Conservation (phyloP, 78 protist genomes). For the Dictyostelium purpureum region DNA sequence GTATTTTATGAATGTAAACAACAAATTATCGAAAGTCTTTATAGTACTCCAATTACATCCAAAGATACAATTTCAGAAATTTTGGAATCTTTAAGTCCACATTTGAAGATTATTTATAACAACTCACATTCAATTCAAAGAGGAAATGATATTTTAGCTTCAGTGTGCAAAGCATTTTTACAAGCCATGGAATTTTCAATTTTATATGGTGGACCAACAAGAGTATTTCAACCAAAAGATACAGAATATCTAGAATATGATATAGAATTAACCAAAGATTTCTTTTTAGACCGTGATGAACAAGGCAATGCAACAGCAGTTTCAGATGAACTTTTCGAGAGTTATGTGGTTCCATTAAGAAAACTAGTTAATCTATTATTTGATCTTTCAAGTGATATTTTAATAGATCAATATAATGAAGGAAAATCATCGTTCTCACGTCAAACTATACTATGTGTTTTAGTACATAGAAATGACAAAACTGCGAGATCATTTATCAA, state of each 20-base stretch:
- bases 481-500: slow-evolving; percentile 48
- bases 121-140: slow-evolving; percentile 6
- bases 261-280: slow-evolving; percentile 48
- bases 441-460: slow-evolving; percentile 1
- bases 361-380: slow-evolving; percentile 20
- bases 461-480: slow-evolving; percentile 63
- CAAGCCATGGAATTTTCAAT: slow-evolving; percentile 9
- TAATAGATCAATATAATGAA: slow-evolving; percentile 41
- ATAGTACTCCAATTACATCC: not conserved
- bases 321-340: slow-evolving; percentile 1
- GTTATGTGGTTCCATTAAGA: not conserved
- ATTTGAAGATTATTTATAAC: slow-evolving; percentile 15
- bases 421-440: slow-evolving; percentile 3
- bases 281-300: slow-evolving; percentile 69
- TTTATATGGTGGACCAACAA: slow-evolving; percentile 39
- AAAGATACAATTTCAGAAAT: slow-evolving; percentile 4
- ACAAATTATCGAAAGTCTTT: not conserved
- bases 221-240: slow-evolving; percentile 45
- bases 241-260: slow-evolving; percentile 37
- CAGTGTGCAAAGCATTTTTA: slow-evolving; percentile 49
- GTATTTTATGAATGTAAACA: slow-evolving; percentile 34
- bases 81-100: slow-evolving; percentile 39
- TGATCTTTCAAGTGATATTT: slow-evolving; percentile 25
- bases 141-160: slow-evolving; percentile 35
- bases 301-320: slow-evolving; percentile 58